These are phyloP conservation scores for Colletotrichum neosansevieriae DNA, from an alignment of 2,329 filamentous ascomycete genomes.

Conservation along the genomic window DNA sequence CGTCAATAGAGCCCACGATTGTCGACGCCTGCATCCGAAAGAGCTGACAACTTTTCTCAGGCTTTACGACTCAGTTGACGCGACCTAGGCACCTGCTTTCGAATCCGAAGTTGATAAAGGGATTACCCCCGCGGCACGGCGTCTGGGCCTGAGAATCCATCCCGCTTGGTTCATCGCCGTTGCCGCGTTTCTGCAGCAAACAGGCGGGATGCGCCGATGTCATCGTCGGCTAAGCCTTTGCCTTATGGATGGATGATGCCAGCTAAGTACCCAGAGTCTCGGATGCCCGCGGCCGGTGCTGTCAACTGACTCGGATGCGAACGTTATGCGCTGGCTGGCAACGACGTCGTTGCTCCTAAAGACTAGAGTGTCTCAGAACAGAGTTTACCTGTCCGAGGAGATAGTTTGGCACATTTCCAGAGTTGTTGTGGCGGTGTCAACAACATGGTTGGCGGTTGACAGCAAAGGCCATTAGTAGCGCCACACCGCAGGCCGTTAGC, in stretches of 20 bases:
- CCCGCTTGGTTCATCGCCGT: conserved; percentile 26
- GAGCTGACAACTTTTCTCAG: neutral
- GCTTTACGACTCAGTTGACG: neutral
- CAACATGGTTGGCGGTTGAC: conserved; percentile 24
- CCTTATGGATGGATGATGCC: conserved; percentile 19
- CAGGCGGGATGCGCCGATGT: conserved; percentile 22
- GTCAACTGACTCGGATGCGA: conserved; percentile 23
- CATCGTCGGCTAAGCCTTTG: conserved; percentile 8
- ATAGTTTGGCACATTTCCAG: conserved; percentile 3
- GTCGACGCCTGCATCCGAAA: neutral
- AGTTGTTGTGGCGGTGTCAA: conserved; percentile 12
- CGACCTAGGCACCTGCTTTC: neutral
- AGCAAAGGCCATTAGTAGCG: conserved; percentile 30
- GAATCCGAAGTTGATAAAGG: conserved; percentile 1
- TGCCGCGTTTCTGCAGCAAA: conserved; percentile 4
- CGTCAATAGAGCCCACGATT: neutral
- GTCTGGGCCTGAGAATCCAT: conserved; percentile 1
- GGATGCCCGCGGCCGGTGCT: conserved; percentile 16
- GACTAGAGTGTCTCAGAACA: conserved; percentile 9
- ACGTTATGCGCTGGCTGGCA: neutral
- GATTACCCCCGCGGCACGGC: conserved; percentile 1
- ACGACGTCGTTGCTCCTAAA: conserved; percentile 14
- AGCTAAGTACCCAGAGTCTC: conserved; percentile 13
- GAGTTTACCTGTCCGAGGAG: conserved; percentile 17
- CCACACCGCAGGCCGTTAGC: conserved; percentile 25